A percentile compares a stretch with the other conserved stretches of the same genome.
phyloP scores from a whole-genome alignment of 2,329 filamentous ascomycete species.

The Salinomyces thailandicus region DNA sequence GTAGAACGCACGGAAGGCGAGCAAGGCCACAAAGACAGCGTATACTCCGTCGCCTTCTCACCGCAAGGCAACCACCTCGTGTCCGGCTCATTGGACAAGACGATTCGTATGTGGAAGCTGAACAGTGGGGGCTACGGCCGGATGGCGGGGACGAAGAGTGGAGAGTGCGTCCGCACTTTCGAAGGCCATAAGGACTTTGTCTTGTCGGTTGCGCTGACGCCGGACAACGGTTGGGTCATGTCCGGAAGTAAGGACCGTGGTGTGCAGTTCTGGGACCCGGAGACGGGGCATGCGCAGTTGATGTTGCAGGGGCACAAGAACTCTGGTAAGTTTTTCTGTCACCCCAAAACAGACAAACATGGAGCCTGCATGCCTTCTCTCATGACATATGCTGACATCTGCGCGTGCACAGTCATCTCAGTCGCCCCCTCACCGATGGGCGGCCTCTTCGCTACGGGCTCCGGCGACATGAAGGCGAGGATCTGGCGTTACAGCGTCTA shows the following conservation, averaged over 20 bases:
- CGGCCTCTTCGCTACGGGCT: constrained; percentile 86
- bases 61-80: constrained; percentile 88
- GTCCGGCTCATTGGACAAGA: constrained; percentile 91
- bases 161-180: constrained; percentile 92
- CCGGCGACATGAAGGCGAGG: constrained; percentile 91
- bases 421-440: constrained; percentile 87
- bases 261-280: constrained; percentile 97
- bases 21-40: constrained; percentile 91
- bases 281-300: constrained; percentile 85
- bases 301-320: constrained; percentile 99
- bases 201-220: constrained; percentile 86
- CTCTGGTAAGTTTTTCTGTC: constrained; percentile 49
- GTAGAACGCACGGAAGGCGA: constrained; percentile 87
- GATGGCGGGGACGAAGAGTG: constrained; percentile 59
- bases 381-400: constrained; percentile 1
- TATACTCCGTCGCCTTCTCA: constrained; percentile 93
- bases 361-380: no score
- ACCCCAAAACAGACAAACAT: background rate
- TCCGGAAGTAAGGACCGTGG: constrained; percentile 95
- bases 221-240: constrained; percentile 90
- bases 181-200: constrained; percentile 99
- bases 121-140: constrained; percentile 39
- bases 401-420: constrained; percentile 66
- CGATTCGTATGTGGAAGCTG: constrained; percentile 99
- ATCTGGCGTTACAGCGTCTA: constrained; percentile 70